Base-by-base conservation (phyloP, 352 stramenopile genomes). In the Phytopythium vexans region DNA sequence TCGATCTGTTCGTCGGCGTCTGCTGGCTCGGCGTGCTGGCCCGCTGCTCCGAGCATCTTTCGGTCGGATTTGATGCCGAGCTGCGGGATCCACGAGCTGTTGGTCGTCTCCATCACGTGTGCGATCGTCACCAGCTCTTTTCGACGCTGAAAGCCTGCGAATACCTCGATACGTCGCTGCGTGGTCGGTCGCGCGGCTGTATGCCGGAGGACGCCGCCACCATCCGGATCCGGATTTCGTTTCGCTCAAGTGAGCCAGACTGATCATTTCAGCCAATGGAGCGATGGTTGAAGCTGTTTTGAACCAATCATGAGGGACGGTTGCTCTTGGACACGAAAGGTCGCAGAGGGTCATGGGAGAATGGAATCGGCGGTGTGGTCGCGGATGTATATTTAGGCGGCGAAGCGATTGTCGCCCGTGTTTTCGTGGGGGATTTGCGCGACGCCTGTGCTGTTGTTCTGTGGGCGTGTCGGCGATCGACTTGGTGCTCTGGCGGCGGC, bases 1-100 rank as follows among this genome's bases (percentile, higher is more conserved):
- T 77, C 74, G 58, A 88, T 86, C 48, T 84, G 63, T 16, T 54
- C 58, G 52, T 88, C 62, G 8, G 74, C 65, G 38, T 86, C 74
- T 11, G 50, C 61, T 12, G 61, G 60, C 38, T 74, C 47, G 12
- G 6, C 27, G 31, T 60, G 52, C 5, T 66, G 15, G 42, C n/a
- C 35, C 50, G 6, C n/a, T 48, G 39, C 37, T 49, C 8, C 39
- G 33, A 11, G 41, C 27, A 21, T 58, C 40, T 21, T 58, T 40
- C 11, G 54, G 41, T 35, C 32, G 43, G 14, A 51, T 21, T 71
- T 64, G 16, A 62, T 50, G 6, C 65, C 66, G 21, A 72, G 34
- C 48, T 62, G 63, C 1, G 58, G 50, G 16, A 74, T 44, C 69
- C 69, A 74, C 3, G 52, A 43, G 32, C 64, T 65, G 62, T 77